Conservation (phyloP, 345 rosid species). For the Populus pruinosa region DNA sequence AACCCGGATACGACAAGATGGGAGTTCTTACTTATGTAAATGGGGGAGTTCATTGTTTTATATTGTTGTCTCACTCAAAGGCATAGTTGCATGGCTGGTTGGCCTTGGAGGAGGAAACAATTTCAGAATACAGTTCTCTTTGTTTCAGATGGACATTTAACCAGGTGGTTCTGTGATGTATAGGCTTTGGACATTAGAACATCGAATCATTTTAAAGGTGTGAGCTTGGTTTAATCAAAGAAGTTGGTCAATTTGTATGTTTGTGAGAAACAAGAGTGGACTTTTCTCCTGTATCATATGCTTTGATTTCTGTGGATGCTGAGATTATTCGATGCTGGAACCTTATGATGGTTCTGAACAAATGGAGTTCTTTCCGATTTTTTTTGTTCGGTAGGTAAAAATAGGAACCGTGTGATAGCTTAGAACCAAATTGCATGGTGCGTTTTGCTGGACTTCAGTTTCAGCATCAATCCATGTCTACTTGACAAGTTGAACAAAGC, state of each 20-base stretch:
- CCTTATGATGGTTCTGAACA: too few species aligned
- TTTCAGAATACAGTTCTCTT: neutral
- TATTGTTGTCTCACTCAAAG: conserved; percentile 12
- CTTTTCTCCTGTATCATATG: neutral
- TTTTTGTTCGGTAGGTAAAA: too few species aligned
- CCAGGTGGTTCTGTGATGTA: conserved; percentile 14
- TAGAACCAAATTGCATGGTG: too few species aligned
- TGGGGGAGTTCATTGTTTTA: conserved; percentile 25
- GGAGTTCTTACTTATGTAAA: conserved; percentile 29
- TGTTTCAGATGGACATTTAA: conserved; percentile 2
- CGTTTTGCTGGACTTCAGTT: too few species aligned
- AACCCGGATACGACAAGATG: conserved; percentile 4
- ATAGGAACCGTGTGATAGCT: too few species aligned
- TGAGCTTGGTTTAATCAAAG: conserved; percentile 25
- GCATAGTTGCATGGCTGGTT: conserved; percentile 1
- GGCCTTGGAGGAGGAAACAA: conserved; percentile 17
- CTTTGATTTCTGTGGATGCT: too few species aligned
- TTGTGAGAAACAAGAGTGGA: neutral
- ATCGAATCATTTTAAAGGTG: conserved; percentile 13
- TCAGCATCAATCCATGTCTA: too few species aligned
- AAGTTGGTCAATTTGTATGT: neutral
- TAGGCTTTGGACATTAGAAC: conserved; percentile 7
- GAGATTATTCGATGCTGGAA: too few species aligned
- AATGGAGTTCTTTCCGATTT: too few species aligned
- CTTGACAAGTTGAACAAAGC: too few species aligned